These are phyloP conservation scores for Penicillium bovifimosum DNA, from an alignment of 495 filamentous ascomycete species.

Conservation along the genomic window DNA sequence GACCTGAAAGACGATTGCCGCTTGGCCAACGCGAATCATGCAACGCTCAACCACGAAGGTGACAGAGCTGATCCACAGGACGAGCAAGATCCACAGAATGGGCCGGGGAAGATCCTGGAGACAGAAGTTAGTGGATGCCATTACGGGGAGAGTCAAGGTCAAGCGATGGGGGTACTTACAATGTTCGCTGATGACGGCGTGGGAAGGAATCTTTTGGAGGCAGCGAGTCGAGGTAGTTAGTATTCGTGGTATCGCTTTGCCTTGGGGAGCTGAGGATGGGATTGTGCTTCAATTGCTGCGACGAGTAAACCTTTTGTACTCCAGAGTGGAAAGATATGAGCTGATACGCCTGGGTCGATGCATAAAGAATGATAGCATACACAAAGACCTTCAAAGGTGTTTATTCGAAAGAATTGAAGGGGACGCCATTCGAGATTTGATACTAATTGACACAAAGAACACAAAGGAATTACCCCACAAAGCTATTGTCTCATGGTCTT, in stretches of 20 bases:
- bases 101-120: background rate
- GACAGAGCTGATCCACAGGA: background rate
- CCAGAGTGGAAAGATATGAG: too few relatives aligned
- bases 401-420: background rate
- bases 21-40: background rate
- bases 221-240: background rate
- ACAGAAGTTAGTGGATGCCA: background rate
- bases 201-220: background rate
- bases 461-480: background rate
- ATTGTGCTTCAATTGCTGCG: background rate
- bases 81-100: background rate
- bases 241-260: background rate
- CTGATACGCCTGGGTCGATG: too few relatives aligned
- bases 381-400: background rate
- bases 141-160: background rate
- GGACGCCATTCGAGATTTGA: background rate
- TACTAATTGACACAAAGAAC: background rate
- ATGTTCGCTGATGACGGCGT: background rate
- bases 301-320: background rate
- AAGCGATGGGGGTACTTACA: background rate
- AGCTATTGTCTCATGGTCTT: background rate
- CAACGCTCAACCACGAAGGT: background rate
- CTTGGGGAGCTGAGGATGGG: background rate
- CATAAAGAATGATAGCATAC: background rate
- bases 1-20: background rate